Conservation (phyloP, 2,329 filamentous ascomycete species). For the Simplicillium sp. region DNA sequence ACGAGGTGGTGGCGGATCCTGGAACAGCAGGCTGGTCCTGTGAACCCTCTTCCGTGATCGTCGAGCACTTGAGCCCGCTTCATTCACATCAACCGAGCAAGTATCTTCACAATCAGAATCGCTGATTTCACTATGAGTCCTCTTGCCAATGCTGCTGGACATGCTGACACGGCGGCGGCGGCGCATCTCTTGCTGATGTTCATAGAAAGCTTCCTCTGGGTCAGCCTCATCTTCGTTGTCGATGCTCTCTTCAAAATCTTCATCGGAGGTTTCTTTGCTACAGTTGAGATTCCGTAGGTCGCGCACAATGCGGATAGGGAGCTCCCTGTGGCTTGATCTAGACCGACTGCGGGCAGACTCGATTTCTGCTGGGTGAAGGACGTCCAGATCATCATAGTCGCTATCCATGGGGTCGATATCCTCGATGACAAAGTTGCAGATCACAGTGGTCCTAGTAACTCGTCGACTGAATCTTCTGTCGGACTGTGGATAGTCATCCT, state of each 20-base stretch:
- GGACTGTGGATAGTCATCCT: constrained; percentile 2
- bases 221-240: constrained; percentile 20
- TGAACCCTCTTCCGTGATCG: constrained; percentile 37
- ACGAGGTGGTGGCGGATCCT: constrained; percentile 37
- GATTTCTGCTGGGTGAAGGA: constrained; percentile 34
- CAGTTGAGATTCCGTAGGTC: constrained; percentile 36
- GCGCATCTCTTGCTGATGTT: constrained; percentile 26
- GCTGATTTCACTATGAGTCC: constrained; percentile 43
- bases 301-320: constrained; percentile 33
- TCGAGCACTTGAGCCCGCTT: constrained; percentile 36
- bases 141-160: constrained; percentile 45
- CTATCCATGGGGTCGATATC: constrained; percentile 37
- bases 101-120: constrained; percentile 36
- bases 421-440: constrained; percentile 30
- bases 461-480: constrained; percentile 11
- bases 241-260: constrained; percentile 21
- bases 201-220: constrained; percentile 28
- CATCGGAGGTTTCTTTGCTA: constrained; percentile 26
- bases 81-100: constrained; percentile 27
- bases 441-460: constrained; percentile 7
- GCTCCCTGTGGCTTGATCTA: constrained; percentile 23
- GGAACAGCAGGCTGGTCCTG: constrained; percentile 36
- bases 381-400: constrained; percentile 30
- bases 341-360: constrained; percentile 35
- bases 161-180: constrained; percentile 37